Conservation (phyloP, 225 moss, liverwort and hornwort genomes). For the Takakia lepidozioides region DNA sequence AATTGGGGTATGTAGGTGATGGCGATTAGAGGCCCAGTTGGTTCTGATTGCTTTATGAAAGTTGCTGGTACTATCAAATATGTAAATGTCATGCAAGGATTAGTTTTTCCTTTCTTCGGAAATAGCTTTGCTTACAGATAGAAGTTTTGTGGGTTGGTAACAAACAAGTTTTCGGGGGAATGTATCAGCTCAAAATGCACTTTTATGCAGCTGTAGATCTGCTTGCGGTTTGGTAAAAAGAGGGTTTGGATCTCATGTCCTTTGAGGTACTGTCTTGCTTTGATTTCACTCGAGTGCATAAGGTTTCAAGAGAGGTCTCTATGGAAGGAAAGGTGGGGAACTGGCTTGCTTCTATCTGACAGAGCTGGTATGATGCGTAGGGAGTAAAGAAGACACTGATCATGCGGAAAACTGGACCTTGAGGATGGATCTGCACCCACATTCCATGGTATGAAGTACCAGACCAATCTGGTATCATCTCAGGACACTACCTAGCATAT, state of each 20-base stretch:
- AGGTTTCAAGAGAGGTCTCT: too few relatives aligned
- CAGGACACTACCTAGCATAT: background rate
- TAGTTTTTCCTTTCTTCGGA: background rate
- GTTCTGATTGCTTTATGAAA: constrained; percentile 1
- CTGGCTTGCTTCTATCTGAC: constrained; percentile 5
- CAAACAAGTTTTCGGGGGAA: too few relatives aligned
- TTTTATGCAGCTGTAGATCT: too few relatives aligned
- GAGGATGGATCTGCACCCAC: too few relatives aligned
- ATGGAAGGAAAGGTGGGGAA: too few relatives aligned
- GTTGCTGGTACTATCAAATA: too few relatives aligned
- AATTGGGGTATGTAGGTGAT: constrained; percentile 63
- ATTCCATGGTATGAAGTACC: too few relatives aligned
- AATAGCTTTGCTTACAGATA: background rate
- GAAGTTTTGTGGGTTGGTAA: background rate
- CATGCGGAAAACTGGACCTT: too few relatives aligned
- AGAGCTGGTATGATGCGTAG: constrained; percentile 22
- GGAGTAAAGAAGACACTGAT: constrained; percentile 69
- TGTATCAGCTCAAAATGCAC: too few relatives aligned
- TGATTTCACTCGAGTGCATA: background rate
- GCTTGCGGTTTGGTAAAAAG: too few relatives aligned
- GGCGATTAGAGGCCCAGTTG: background rate
- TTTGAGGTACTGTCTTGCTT: background rate
- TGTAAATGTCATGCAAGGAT: too few relatives aligned
- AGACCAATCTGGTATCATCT: constrained; percentile 52
- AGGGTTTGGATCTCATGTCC: too few relatives aligned